Base-by-base conservation (phyloP, 2,329 filamentous ascomycete species). In the Nothophoma quercina region DNA sequence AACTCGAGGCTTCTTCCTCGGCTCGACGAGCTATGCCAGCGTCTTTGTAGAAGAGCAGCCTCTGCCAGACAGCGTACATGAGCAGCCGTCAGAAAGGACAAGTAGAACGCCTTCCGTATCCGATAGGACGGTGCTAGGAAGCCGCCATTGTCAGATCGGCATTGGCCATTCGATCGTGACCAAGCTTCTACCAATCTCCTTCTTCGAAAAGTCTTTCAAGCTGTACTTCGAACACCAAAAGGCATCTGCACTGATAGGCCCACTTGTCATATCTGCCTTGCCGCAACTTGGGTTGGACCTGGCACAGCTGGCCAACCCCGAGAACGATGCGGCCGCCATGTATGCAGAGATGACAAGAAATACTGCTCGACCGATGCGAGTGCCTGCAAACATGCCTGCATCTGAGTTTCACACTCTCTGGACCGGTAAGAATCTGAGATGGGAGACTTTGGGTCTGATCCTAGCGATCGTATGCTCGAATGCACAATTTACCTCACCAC, bases 21-120 rank as follows among this genome's bases (percentile, higher is more conserved):
- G 70, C 1, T 73, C 70, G 7, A 73, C 71, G 7, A 73, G 71
- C 49, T 73, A 73, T 58, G 70, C 71, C 5, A 65, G 65, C 29
- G 68, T 73, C 0, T 73, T 73, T 30, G 65, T 65, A 2, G 68
- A 70, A 45, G 63, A 72, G 23, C 57, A 57, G 7, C 63, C 69
- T 2, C 52, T 73, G 25, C 64, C 67, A 16, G 63, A 70, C 5
- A 64, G 67, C 15, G 49, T 70, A 13, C 64, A 71, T 46, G 65
- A 69, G 38, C 67, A 72, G 34, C 66, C 67, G 29, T 56, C 63
- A 13, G 62, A 70, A 29, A 55, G 58, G 9, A 55, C 64, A 30
- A 65, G 51, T 48, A 51, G 58, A 8, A 63, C 64, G 7, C 65
- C 65, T 19, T 64, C 67, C 18, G 23, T 54, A 3, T 53, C 59